Evolutionary conservation across 83 land plant genomes (phyloP).

Genomic region (Picea abies): DNA sequence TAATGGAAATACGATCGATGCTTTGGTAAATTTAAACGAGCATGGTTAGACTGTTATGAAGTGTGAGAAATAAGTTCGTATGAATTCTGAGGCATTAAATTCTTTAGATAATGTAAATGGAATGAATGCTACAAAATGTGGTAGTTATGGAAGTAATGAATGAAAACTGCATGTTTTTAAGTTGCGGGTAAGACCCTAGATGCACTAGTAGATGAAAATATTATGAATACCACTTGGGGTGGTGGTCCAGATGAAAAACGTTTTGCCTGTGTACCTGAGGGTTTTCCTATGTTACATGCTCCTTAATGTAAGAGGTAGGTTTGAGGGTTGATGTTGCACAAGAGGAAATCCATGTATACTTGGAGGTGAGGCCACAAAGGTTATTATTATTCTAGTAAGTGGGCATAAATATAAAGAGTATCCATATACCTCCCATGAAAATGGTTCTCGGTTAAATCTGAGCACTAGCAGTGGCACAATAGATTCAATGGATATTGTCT

Average conservation of each 20-base stretch:
- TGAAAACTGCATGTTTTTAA: conserved; percentile 35
- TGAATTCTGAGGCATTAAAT: background rate
- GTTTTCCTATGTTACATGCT: conserved; percentile 31
- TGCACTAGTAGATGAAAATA: conserved; percentile 35
- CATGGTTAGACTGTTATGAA: too few species aligned
- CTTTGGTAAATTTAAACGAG: too few species aligned
- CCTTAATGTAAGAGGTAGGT: conserved; percentile 58
- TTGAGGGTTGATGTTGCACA: conserved; percentile 10
- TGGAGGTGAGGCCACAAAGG: background rate
- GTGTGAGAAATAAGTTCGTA: too few species aligned
- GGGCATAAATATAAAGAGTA: conserved; percentile 35
- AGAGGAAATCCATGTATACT: conserved; percentile 20
- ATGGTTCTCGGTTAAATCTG: conserved; percentile 29
- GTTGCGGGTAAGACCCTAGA: conserved; percentile 40
- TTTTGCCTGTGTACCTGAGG: too few species aligned
- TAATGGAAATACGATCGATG: background rate
- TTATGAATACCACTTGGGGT: conserved; percentile 29
- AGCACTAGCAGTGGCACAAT: conserved; percentile 54
- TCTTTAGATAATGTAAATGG: conserved; percentile 15
- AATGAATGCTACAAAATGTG: background rate
- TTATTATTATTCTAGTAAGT: background rate
- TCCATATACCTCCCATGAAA: conserved; percentile 34
- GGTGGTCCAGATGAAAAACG: conserved; percentile 23
- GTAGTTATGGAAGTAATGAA: conserved; percentile 37
- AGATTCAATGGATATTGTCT: conserved; percentile 39